phyloP scores from a whole-genome alignment of 768 basidiomycete genomes.

The Hebeloma cylindrosporum region DNA sequence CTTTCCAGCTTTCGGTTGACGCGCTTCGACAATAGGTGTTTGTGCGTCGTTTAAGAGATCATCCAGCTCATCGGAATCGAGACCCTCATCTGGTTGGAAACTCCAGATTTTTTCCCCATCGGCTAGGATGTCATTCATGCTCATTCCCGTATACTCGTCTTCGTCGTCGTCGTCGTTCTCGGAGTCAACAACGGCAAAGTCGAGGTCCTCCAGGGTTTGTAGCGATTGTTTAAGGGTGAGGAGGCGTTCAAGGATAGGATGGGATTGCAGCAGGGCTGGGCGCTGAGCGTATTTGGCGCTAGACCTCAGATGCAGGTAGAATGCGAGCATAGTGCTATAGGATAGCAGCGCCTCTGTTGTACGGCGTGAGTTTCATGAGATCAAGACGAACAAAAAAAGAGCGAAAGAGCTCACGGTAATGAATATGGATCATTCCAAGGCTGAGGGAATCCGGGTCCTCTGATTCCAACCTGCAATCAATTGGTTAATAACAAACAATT shows the following conservation, averaged over 20 bases:
- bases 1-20: constrained; percentile 27
- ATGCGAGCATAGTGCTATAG: constrained; percentile 87
- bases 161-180: constrained; percentile 48
- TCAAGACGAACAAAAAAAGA: no score
- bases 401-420: constrained; percentile 86
- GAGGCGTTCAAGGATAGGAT: constrained; percentile 75
- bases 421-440: constrained; percentile 75
- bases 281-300: constrained; percentile 60
- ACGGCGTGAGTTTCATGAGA: not conserved
- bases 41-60: constrained; percentile 57
- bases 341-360: constrained; percentile 80
- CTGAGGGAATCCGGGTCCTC: constrained; percentile 51
- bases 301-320: constrained; percentile 87
- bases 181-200: constrained; percentile 57
- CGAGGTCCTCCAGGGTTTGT: constrained; percentile 80
- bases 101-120: constrained; percentile 48
- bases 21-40: constrained; percentile 17
- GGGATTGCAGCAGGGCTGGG: constrained; percentile 61
- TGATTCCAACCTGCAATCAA: constrained; percentile 45
- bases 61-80: constrained; percentile 51
- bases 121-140: constrained; percentile 35
- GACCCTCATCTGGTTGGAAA: constrained; percentile 33
- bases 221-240: constrained; percentile 83
- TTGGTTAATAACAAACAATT: not conserved
- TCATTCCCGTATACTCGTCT: constrained; percentile 23